phyloP scores from a whole-genome alignment of 2,329 filamentous ascomycete species.

The Hymenoscyphus occultus region DNA sequence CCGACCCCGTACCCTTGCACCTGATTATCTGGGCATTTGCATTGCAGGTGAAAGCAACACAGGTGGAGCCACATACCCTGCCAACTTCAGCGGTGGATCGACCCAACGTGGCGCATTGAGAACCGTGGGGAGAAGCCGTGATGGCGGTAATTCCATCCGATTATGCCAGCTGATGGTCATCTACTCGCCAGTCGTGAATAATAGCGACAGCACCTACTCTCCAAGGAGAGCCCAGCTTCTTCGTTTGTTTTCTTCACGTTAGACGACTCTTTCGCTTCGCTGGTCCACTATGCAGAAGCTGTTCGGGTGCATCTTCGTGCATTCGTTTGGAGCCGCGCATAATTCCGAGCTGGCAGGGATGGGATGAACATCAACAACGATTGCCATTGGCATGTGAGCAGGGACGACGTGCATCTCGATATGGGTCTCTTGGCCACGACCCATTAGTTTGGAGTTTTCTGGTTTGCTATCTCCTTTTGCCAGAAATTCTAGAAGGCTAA shows the following conservation, averaged over 20 bases:
- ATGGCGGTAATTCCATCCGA: conserved; percentile 3
- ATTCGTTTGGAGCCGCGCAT: not conserved
- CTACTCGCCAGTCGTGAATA: not conserved
- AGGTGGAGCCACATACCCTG: conserved; percentile 3
- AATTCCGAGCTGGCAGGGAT: not conserved
- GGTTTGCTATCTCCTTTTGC: not conserved
- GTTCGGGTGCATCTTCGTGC: not conserved
- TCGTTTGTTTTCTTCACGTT: not conserved
- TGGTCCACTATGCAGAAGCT: not conserved
- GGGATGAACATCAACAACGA: too few relatives aligned
- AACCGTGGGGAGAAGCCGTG: not conserved
- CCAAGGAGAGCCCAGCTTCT: not conserved
- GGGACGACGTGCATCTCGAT: not conserved
- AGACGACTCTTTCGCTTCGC: not conserved
- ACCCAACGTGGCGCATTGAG: conserved; percentile 6
- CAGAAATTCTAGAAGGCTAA: not conserved
- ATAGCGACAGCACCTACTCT: not conserved
- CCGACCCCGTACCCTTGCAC: not conserved
- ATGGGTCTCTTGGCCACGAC: not conserved
- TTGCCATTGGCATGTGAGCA: too few relatives aligned
- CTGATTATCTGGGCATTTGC: not conserved
- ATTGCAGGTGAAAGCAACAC: not conserved
- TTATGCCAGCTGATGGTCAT: not conserved
- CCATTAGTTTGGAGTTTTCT: not conserved
- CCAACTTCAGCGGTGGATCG: not conserved